Evolutionary conservation across 768 basidiomycete species (phyloP).

Genomic region (Cystobasidium ongulense): DNA sequence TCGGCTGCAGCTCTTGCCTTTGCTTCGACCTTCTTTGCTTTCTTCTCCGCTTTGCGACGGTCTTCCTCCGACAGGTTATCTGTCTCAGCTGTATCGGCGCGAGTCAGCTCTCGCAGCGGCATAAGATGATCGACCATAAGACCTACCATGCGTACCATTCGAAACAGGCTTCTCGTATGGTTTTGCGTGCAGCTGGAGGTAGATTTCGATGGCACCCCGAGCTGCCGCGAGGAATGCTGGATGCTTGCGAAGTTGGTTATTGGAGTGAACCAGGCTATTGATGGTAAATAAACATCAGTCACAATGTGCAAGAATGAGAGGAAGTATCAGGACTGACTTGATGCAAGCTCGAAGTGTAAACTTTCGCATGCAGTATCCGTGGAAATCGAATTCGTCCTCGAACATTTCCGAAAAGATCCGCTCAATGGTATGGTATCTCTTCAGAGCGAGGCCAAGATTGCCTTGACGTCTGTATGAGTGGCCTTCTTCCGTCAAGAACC

Average conservation of each 20-base stretch:
- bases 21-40: constrained; percentile 44
- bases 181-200: constrained; percentile 61
- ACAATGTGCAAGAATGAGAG: constrained; percentile 63
- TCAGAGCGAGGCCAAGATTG: constrained; percentile 68
- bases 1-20: constrained; percentile 31
- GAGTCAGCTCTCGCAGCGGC: no score
- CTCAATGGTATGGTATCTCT: constrained; percentile 67
- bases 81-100: constrained; percentile 45
- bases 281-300: constrained; percentile 56
- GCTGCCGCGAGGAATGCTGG: background rate
- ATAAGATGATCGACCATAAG: background rate
- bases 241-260: constrained; percentile 33
- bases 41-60: constrained; percentile 50
- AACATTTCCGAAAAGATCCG: constrained; percentile 68
- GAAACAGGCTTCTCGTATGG: constrained; percentile 20
- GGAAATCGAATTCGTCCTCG: constrained; percentile 97
- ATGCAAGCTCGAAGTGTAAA: constrained; percentile 78
- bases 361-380: constrained; percentile 83
- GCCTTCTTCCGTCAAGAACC: constrained; percentile 76
- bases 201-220: constrained; percentile 54
- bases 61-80: constrained; percentile 80
- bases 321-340: constrained; percentile 54
- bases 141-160: constrained; percentile 17
- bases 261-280: constrained; percentile 16
- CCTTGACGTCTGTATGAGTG: constrained; percentile 60